phyloP scores from a whole-genome alignment of 1,139 yeast species.

The Pichia sp. region DNA sequence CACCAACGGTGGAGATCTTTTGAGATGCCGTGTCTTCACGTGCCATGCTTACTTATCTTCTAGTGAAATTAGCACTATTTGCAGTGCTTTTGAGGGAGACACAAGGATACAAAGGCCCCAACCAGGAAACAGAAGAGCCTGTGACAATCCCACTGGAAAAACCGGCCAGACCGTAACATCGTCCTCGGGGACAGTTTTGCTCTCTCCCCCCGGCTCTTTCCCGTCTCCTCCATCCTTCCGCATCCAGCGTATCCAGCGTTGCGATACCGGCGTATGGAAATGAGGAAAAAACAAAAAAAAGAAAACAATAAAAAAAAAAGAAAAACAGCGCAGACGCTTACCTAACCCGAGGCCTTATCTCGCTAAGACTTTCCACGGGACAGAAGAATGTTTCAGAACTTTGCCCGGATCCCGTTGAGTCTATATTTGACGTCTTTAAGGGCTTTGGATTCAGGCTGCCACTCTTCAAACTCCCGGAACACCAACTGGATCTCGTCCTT shows the following conservation, averaged over 20 bases:
- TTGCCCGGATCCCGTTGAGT: conserved; percentile 64
- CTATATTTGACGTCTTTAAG: conserved; percentile 81
- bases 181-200: not conserved
- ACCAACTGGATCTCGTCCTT: conserved; percentile 55
- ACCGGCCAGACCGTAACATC: not conserved
- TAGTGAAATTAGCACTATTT: not conserved
- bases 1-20: conserved; percentile 64
- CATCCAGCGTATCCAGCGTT: not conserved
- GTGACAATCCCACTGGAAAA: not conserved
- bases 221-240: not conserved
- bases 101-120: too few relatives aligned
- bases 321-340: conserved; percentile 1
- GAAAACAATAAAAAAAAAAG: not conserved
- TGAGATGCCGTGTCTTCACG: conserved; percentile 34
- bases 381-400: conserved; percentile 19
- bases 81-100: conserved; percentile 13
- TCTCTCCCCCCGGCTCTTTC: not conserved
- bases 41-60: not conserved
- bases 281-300: not conserved
- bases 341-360: not conserved
- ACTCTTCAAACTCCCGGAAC: conserved; percentile 66
- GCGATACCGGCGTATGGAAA: not conserved
- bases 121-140: too few relatives aligned
- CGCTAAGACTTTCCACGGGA: not conserved
- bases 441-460: conserved; percentile 82